phyloP scores from a whole-genome alignment of 2,329 filamentous ascomycete genomes.

The Nemania sp. region DNA sequence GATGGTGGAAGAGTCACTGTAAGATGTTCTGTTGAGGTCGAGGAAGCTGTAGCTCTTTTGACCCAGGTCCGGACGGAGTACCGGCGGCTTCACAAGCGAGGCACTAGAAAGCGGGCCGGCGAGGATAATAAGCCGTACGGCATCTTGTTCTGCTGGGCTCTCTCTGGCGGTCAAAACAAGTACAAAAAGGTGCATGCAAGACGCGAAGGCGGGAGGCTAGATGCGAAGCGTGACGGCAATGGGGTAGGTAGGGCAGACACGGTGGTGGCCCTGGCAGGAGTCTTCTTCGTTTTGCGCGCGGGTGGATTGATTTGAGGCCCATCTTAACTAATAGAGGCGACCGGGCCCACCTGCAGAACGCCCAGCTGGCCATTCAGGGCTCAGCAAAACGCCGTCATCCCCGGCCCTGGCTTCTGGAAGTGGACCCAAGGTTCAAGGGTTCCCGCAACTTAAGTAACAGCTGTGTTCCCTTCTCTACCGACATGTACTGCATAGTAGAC shows the following conservation, averaged over 20 bases:
- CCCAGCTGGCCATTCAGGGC: constrained; percentile 32
- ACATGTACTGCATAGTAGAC: constrained; percentile 18
- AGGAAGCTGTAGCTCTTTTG: constrained; percentile 30
- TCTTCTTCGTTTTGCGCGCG: constrained; percentile 35
- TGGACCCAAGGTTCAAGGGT: constrained; percentile 25
- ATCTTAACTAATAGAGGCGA: constrained; percentile 37
- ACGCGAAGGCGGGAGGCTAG: constrained; percentile 26
- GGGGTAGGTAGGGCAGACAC: constrained; percentile 36
- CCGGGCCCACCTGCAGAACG: constrained; percentile 33
- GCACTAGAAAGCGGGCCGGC: constrained; percentile 27
- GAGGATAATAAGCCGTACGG: constrained; percentile 35
- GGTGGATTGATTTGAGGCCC: constrained; percentile 40
- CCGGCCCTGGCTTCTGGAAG: constrained; percentile 37
- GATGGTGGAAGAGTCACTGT: constrained; percentile 11
- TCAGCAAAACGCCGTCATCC: constrained; percentile 34
- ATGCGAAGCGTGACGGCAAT: constrained; percentile 32
- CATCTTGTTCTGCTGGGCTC: constrained; percentile 47
- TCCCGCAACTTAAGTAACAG: constrained; percentile 29
- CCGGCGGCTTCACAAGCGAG: constrained; percentile 21
- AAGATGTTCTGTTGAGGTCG: constrained; percentile 28
- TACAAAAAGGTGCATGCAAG: constrained; percentile 62
- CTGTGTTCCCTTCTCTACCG: constrained; percentile 15
- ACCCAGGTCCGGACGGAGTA: constrained; percentile 32
- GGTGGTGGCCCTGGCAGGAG: constrained; percentile 26
- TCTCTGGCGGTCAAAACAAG: constrained; percentile 62